Percentiles rank a stretch among this genome's conserved stretches.
Conservation (phyloP, 2,329 filamentous ascomycete species). For the Sporothrix luriei region DNA sequence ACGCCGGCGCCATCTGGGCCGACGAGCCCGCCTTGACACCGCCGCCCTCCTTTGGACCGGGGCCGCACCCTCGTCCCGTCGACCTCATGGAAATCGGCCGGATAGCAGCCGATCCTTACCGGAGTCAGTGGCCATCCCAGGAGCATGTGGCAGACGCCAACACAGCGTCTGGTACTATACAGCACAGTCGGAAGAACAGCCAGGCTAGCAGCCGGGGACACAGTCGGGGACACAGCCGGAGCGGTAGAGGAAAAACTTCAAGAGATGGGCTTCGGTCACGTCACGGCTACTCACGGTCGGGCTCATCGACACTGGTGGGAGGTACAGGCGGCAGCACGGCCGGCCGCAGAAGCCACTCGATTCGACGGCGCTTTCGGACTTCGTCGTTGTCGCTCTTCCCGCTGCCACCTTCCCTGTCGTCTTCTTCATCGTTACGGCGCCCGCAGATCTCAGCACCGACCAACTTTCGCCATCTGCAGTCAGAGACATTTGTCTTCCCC, state of each 20-base stretch:
- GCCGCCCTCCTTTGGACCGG: constrained; percentile 38
- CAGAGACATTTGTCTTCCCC: constrained; percentile 37
- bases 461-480: constrained; percentile 62
- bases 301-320: constrained; percentile 42
- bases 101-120: neutral
- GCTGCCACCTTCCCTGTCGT: constrained; percentile 36
- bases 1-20: constrained; percentile 38
- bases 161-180: neutral
- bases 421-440: constrained; percentile 42
- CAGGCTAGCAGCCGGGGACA: neutral
- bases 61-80: neutral
- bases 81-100: neutral
- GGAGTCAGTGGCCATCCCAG: constrained; percentile 20
- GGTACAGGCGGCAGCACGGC: neutral
- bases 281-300: constrained; percentile 27
- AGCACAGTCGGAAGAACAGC: neutral
- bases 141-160: neutral
- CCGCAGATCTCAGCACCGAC: constrained; percentile 61
- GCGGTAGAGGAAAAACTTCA: neutral
- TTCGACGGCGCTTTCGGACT: constrained; percentile 50
- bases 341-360: constrained; percentile 47
- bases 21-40: constrained; percentile 42
- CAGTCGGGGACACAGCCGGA: neutral
- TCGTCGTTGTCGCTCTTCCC: constrained; percentile 41
- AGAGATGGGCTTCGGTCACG: neutral